These are phyloP conservation scores for Teunomyces aglyptinius DNA, from an alignment of 805 yeast species.

Conservation along the genomic window DNA sequence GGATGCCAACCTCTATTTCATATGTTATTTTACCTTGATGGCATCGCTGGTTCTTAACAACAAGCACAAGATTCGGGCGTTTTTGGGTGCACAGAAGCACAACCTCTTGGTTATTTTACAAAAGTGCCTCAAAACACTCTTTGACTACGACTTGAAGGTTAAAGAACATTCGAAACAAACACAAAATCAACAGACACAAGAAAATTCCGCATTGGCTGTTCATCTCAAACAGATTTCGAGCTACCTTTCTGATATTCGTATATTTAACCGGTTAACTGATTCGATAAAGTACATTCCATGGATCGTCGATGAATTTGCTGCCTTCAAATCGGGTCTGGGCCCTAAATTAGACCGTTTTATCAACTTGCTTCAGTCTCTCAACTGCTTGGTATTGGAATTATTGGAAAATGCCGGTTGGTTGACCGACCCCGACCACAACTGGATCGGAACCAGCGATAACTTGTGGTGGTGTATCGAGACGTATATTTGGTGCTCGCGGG, in stretches of 20 bases:
- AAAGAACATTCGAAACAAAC: neutral
- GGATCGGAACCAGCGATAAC: constrained; percentile 43
- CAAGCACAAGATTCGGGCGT: constrained; percentile 30
- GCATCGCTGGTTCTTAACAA: constrained; percentile 36
- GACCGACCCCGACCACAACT: constrained; percentile 44
- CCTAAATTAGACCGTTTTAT: constrained; percentile 32
- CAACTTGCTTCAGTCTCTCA: constrained; percentile 38
- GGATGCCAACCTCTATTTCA: constrained; percentile 40
- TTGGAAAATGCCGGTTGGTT: constrained; percentile 46
- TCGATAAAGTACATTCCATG: constrained; percentile 44
- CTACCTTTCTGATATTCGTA: constrained; percentile 40
- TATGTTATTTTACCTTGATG: constrained; percentile 42
- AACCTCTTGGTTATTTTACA: constrained; percentile 18
- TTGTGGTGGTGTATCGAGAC: constrained; percentile 42
- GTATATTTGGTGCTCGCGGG: constrained; percentile 44
- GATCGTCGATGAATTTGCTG: constrained; percentile 38
- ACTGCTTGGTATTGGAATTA: constrained; percentile 39
- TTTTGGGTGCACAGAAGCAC: constrained; percentile 24
- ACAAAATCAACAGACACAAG: neutral
- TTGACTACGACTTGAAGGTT: constrained; percentile 15
- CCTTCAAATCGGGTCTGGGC: constrained; percentile 23
- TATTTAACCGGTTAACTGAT: constrained; percentile 41
- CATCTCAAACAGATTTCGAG: constrained; percentile 36
- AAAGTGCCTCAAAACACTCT: constrained; percentile 3
- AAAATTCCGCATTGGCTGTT: constrained; percentile 24